Evolutionary conservation across 2,329 filamentous ascomycete genomes (phyloP), one percentile per base, ranked within the genome.

Genomic region (Camillea tinctor): DNA sequence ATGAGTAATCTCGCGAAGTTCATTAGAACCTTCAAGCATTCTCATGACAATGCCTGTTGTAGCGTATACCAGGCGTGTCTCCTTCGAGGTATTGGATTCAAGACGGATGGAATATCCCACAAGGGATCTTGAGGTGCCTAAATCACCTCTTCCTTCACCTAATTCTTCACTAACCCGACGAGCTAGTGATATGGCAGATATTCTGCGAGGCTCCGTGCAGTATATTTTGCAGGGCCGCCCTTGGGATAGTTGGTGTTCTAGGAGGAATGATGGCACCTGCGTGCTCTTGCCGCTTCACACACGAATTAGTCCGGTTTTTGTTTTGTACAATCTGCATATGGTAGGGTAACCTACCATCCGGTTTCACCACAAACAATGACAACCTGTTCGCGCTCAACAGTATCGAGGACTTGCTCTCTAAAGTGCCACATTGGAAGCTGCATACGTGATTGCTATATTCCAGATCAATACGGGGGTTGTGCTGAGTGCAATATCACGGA

Each of bases 281-380:
- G 95, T 99, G 75, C 93, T 97, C 80, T 99, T 99, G 65, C 95
- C 95, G 73, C 88, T 82, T 55, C 64, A 21, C 3, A 9, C 26
- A 13, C 13, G 9, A 13, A 30, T 58, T 55, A 52, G 17, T 20
- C 20, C 6, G 53, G 51, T 48, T 53, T n/a, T 51, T 52, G 11
- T 52, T 57, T 51, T 50, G 13, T 53, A 56, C 44, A 55, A 54
- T 15, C 15, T 50, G 36, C 36, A n/a, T 44, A 44, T 15, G n/a
- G 5, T 2, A 44, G 17, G 6, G 15, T 6, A 15, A 61, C 75
- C 68, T 79, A 84, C 82, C 90, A 97, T 67, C 95, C 95, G 2
- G 95, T 99, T 77, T 99, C 95, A 72, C 95, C 95, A 72, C 94
- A 98, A 26, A 99, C 86, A 61, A 99, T 97, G 9, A 95, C 88